Percentiles rank a stretch among this genome's conserved stretches.
These are phyloP conservation scores for Podospora anserina DNA, from an alignment of 495 filamentous ascomycete species.

Conservation along the genomic window DNA sequence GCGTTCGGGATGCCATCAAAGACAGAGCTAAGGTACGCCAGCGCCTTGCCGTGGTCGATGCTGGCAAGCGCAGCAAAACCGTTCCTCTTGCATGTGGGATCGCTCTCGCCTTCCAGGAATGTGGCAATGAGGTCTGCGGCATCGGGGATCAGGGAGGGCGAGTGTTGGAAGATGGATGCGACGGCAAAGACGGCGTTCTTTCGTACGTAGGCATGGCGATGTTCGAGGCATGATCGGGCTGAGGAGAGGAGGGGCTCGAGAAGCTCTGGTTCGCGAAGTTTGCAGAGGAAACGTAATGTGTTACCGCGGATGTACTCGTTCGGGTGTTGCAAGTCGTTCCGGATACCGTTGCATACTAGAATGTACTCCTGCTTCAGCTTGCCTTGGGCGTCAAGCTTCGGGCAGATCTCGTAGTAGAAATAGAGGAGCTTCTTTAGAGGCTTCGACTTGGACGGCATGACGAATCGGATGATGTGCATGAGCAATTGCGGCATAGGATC, in stretches of 20 bases:
- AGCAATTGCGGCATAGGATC: slow-evolving; percentile 92
- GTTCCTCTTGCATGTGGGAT: slow-evolving; percentile 96
- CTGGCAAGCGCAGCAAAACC: slow-evolving; percentile 87
- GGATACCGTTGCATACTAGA: slow-evolving; percentile 96
- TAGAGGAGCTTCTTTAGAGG: slow-evolving; percentile 97
- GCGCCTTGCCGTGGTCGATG: slow-evolving; percentile 89
- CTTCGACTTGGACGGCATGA: slow-evolving; percentile 97
- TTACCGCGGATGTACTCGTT: slow-evolving; percentile 99
- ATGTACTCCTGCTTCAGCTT: slow-evolving; percentile 99
- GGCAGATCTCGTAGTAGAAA: slow-evolving; percentile 99
- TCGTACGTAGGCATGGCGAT: slow-evolving; percentile 94
- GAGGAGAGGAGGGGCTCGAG: slow-evolving; percentile 94
- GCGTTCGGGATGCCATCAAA: slow-evolving; percentile 94
- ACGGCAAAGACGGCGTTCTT: slow-evolving; percentile 97
- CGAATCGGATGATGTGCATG: slow-evolving; percentile 99
- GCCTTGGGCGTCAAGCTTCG: slow-evolving; percentile 84
- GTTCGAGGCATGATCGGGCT: slow-evolving; percentile 84
- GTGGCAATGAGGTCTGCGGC: slow-evolving; percentile 87
- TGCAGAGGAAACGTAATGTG: slow-evolving; percentile 93
- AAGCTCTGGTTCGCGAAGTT: slow-evolving; percentile 91
- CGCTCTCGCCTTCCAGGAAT: slow-evolving; percentile 88
- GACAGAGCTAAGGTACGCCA: slow-evolving; percentile 83
- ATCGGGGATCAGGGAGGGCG: slow-evolving; percentile 88
- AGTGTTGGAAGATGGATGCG: slow-evolving; percentile 88
- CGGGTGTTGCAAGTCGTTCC: slow-evolving; percentile 93